Evolutionary conservation across 2,329 filamentous ascomycete genomes (phyloP).

Genomic region (Cytospora schulzeri): DNA sequence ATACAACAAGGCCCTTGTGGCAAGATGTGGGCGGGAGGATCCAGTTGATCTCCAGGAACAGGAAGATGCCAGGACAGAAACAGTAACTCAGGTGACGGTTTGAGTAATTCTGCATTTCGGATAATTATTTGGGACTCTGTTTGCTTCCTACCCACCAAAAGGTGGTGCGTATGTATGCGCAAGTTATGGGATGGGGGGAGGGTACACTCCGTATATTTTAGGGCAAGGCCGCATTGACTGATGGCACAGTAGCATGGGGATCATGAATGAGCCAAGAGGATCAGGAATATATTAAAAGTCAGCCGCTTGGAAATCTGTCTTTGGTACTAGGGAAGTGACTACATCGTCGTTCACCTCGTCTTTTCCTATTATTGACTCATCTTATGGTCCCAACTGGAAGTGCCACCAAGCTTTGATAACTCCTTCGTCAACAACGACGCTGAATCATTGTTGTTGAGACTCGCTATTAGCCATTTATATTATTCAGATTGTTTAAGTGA

Average conservation of each 20-base stretch:
- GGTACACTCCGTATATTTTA: rapidly evolving
- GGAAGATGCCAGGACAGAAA: not conserved
- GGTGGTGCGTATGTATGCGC: too few relatives aligned
- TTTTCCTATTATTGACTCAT: not conserved
- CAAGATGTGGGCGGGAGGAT: not conserved
- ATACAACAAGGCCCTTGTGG: constrained; percentile 16
- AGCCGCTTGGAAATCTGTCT: too few relatives aligned
- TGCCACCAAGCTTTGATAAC: too few relatives aligned
- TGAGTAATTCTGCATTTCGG: not conserved
- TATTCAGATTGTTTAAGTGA: too few relatives aligned
- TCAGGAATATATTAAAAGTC: not conserved
- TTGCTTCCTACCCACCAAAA: not conserved
- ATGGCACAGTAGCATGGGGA: not conserved
- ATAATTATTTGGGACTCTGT: not conserved
- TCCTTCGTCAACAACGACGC: too few relatives aligned
- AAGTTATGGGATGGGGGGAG: not conserved
- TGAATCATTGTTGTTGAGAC: too few relatives aligned
- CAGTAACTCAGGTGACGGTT: not conserved
- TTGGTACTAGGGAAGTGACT: not conserved
- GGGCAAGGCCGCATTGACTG: not conserved
- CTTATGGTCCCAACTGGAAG: too few relatives aligned
- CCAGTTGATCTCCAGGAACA: not conserved
- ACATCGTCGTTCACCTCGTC: not conserved
- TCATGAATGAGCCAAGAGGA: not conserved
- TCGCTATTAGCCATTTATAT: too few relatives aligned